Percentiles rank a stretch among this genome's conserved stretches.
These are phyloP conservation scores for Microthyrium microscopicum DNA, from an alignment of 2,329 filamentous ascomycete species.

Conservation along the genomic window DNA sequence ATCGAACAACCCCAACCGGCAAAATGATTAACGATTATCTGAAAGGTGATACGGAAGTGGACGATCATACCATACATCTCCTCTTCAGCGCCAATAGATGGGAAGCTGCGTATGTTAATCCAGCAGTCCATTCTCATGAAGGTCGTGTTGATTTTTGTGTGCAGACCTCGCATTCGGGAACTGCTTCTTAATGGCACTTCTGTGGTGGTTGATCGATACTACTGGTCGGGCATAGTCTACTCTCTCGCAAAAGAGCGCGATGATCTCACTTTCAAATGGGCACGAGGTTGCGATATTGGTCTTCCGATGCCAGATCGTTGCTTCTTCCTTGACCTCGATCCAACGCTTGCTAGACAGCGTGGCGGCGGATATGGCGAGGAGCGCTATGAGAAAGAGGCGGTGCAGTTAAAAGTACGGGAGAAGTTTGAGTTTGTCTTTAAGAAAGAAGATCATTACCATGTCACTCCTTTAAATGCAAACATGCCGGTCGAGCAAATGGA, in stretches of 20 bases:
- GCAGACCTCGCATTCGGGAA: slow-evolving; percentile 38
- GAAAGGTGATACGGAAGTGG: slow-evolving; percentile 51
- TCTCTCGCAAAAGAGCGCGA: slow-evolving; percentile 72
- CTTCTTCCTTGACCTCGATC: slow-evolving; percentile 69
- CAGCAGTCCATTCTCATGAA: slow-evolving; percentile 1
- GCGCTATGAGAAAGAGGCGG: slow-evolving; percentile 68
- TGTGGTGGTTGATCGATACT: slow-evolving; percentile 82
- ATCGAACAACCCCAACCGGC: slow-evolving; percentile 69
- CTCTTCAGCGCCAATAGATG: slow-evolving; percentile 84
- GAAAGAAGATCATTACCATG: slow-evolving; percentile 32
- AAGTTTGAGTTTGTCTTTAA: slow-evolving; percentile 45
- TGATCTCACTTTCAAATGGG: slow-evolving; percentile 57
- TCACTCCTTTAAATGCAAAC: slow-evolving; percentile 39
- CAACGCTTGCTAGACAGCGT: slow-evolving; percentile 52
- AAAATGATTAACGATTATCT: slow-evolving; percentile 77
- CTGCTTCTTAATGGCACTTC: no score
- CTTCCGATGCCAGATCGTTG: slow-evolving; percentile 77
- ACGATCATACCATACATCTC: slow-evolving; percentile 80
- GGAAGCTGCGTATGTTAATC: slow-evolving; percentile 39
- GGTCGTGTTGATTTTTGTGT: slow-evolving; percentile 19
- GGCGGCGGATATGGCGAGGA: slow-evolving; percentile 89
- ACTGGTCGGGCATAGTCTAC: slow-evolving; percentile 88
- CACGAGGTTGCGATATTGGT: slow-evolving; percentile 66
- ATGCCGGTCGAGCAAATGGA: slow-evolving; percentile 34
- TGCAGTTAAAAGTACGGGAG: slow-evolving; percentile 64